Evolutionary conservation across 2,329 filamentous ascomycete genomes (phyloP).

Genomic region (Aspergillus neoniger): DNA sequence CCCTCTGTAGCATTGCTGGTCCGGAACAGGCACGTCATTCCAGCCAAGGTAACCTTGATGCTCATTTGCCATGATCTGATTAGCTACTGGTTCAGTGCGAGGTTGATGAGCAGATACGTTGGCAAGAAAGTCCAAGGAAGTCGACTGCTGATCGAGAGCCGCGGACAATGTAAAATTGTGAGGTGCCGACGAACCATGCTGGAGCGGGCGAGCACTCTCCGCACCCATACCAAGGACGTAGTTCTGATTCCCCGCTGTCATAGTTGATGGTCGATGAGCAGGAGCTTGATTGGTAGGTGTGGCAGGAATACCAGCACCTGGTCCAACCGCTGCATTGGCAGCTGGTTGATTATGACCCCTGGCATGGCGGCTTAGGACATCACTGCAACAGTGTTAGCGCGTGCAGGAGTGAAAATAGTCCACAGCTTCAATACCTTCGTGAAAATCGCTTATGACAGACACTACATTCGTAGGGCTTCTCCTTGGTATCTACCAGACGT

Average conservation of each 20-base stretch:
- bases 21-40: conserved; percentile 29
- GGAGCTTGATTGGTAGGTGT: conserved; percentile 26
- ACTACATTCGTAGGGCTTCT: conserved; percentile 56
- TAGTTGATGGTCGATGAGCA: conserved; percentile 28
- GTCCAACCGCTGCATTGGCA: conserved; percentile 10
- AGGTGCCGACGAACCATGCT: conserved; percentile 21
- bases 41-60: conserved; percentile 36
- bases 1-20: conserved; percentile 25
- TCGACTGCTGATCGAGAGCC: conserved; percentile 33
- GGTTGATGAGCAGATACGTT: conserved; percentile 38
- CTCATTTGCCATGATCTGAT: conserved; percentile 32
- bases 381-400: conserved; percentile 33
- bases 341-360: conserved; percentile 48
- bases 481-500: conserved; percentile 50
- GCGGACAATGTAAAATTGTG: conserved; percentile 32
- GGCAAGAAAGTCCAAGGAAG: conserved; percentile 45
- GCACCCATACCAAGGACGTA: conserved; percentile 19
- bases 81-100: conserved; percentile 31
- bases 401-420: conserved; percentile 2
- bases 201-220: conserved; percentile 21
- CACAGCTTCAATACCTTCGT: conserved; percentile 45
- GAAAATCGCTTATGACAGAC: conserved; percentile 58
- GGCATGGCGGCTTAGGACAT: conserved; percentile 54
- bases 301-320: conserved; percentile 33
- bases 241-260: conserved; percentile 19